Conservation (phyloP, 352 stramenopile genomes). For the Halophytophthora polymorphica region DNA sequence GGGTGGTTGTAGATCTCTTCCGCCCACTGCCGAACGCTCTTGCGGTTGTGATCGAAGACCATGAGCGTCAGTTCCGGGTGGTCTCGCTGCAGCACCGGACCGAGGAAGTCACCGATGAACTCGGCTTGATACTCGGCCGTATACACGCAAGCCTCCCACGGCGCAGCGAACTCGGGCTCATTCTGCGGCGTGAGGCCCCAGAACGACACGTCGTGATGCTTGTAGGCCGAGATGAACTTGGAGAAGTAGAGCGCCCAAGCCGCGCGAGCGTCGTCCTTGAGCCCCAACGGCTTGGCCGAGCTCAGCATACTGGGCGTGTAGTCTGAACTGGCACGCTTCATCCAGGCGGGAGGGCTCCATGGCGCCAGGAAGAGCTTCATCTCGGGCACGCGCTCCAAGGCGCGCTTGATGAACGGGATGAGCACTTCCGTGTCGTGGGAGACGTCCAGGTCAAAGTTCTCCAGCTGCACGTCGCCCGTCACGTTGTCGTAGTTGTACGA, state of each 20-base stretch:
- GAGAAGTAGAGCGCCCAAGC: conserved; percentile 91
- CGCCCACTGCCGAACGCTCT: conserved; percentile 66
- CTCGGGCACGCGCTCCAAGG: conserved; percentile 53
- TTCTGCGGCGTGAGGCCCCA: conserved; percentile 91
- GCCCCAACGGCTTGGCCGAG: conserved; percentile 45
- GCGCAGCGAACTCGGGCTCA: conserved; percentile 74
- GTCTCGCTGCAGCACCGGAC: conserved; percentile 74
- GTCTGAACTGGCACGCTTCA: conserved; percentile 55
- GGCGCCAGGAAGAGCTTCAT: conserved; percentile 87
- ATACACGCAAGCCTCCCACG: conserved; percentile 75
- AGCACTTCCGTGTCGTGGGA: conserved; percentile 73
- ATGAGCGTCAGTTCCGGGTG: conserved; percentile 90
- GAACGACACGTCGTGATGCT: conserved; percentile 73
- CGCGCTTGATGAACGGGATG: conserved; percentile 83
- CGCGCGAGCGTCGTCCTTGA: conserved; percentile 46
- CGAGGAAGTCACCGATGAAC: conserved; percentile 86
- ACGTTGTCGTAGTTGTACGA: conserved; percentile 90
- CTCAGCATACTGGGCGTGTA: conserved; percentile 65
- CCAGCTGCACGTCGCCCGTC: conserved; percentile 57
- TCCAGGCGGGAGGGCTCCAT: conserved; percentile 89
- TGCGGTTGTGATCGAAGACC: conserved; percentile 91
- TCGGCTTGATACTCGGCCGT: conserved; percentile 51
- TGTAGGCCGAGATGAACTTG: conserved; percentile 91
- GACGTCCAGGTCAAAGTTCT: conserved; percentile 77
- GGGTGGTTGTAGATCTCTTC: conserved; percentile 66